Base-by-base conservation (phyloP, 2,329 filamentous ascomycete species). In the Corynespora cassiicola region DNA sequence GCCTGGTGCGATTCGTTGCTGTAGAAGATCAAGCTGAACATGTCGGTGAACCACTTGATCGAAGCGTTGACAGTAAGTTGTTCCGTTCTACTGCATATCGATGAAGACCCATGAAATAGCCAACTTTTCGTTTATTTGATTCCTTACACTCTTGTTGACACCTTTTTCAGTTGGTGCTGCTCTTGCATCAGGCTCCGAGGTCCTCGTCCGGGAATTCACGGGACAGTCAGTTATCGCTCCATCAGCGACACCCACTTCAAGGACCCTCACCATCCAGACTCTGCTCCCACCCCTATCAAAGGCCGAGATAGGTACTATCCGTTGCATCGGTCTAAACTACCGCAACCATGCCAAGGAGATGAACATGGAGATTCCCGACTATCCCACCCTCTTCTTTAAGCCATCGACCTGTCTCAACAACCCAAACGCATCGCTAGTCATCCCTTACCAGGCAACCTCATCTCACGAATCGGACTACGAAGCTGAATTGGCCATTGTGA, bases 271-370 rank as follows among this genome's bases (percentile, higher is more conserved):
- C 15, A 37, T 49, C 36, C 36, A 31, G 19, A 29, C 26, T 25
- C 39, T 54, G 8, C 52, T 74, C 12, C 57, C 64, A 2, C 72
- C 72, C 0, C 37, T 75, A 15, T 45, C 56, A 1, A 41, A 41
- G 14, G 41, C 58, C 9, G 65, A 75, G 20, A 61, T 71, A 5
- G 65, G 66, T 21, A 65, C 68, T 14, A 72, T 75, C 31, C 69
- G 73, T 22, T 76, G 73, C 50, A 56, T 76, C 30, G 73, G 74
- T 6, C 65, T 76, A 34, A 77, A 76, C 57, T 55, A 55, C 23
- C 39, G 42, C 15, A 45, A 53, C 7, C 47, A 55, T 35, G 47
- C 49, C 0, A 49, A 46, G 25, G 49, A 52, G 27, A 48, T 48
- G 43, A 45, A 48, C 30, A 8, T 54, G 18, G 31, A 33, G 6